A percentile compares a stretch with the other conserved stretches of the same genome.
These are phyloP conservation scores for Rutidosis leptorrhynchoides DNA, from an alignment of 129 eudicot species.

Conservation along the genomic window DNA sequence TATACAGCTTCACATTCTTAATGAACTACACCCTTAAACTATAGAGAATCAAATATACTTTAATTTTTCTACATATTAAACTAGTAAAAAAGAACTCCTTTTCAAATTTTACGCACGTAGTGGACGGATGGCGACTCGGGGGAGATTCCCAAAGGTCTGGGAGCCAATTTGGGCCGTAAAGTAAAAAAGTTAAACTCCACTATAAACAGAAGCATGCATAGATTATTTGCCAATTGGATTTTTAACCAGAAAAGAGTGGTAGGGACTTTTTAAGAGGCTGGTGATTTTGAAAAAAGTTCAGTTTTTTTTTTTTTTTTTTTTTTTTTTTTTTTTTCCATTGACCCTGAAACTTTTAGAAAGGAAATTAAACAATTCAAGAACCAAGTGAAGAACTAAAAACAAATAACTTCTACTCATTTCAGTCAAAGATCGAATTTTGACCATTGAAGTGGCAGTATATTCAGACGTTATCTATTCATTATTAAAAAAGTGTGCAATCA, in stretches of 20 bases:
- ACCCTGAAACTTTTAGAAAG: conserved; percentile 23
- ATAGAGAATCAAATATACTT: no score
- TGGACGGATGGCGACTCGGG: conserved; percentile 28
- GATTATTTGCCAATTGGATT: conserved; percentile 20
- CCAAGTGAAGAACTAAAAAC: conserved; percentile 23
- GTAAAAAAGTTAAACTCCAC: conserved; percentile 33
- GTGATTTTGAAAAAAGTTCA: no score
- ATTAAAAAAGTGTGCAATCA: no score
- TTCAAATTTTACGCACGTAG: conserved; percentile 22
- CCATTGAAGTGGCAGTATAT: conserved; percentile 19
- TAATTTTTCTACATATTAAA: no score
- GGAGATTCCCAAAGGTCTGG: conserved; percentile 49
- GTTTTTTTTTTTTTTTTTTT: no score
- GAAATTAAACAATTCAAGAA: conserved; percentile 22
- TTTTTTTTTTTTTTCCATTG: conserved; percentile 30
- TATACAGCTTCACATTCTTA: conserved; percentile 8
- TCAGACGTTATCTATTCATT: not conserved
- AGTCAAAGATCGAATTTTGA: conserved; percentile 27
- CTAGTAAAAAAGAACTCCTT: conserved; percentile 27
- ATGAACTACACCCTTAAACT: no score
- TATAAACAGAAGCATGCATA: conserved; percentile 13
- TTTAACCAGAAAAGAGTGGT: conserved; percentile 30
- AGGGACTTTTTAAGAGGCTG: conserved; percentile 29
- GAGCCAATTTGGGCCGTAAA: conserved; percentile 51
- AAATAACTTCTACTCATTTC: conserved; percentile 11